Evolutionary conservation across 768 basidiomycete species (phyloP), one percentile per base, ranked within the genome.

Genomic region (Phylloporus arenicola): DNA sequence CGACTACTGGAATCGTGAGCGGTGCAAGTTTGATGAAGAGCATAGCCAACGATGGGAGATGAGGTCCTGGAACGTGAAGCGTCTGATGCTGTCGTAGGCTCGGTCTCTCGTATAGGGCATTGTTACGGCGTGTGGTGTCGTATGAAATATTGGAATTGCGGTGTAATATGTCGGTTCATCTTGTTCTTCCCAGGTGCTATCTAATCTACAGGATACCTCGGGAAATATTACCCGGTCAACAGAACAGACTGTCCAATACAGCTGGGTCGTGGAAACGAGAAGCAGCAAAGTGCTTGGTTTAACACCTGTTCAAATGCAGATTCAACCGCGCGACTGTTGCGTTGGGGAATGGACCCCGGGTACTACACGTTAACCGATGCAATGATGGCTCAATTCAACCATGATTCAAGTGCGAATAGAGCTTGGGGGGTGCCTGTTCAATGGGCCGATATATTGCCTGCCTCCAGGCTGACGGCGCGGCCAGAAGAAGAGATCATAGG

Each of bases 1-100:
- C 88, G 19, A 95, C 94, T 4, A 96, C 94, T 22, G 86, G 90
- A 13, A 92, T 96, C 27, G 75, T 95, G 53, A 95, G 78, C 60
- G 94, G 94, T 48, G 71, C 73, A 42, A 82, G 77, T 64, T 72
- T 90, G 52, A 73, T 89, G 45, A 84, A 87, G 62, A 76, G 84
- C 56, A 78, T 89, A 52, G 78, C 79, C 48, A 81, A 76, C 37
- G 59, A 65, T 29, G 69, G 68, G 48, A 58, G 47, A 46, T 54
- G 53, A 42, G 64, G 52, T 44, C 45, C 56, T 29, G 53, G 49
- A 53, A 64, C 54, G 29, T 80, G 74, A 64, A 75, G 76, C 59
- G 73, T 31, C 53, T 76, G 64, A 67, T 37, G 49, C 51, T 46
- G 37, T 50, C 50, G 47, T 54, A 55, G 40, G 52, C 43, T 49